Base-by-base conservation (phyloP, 1,284 basidiomycete genomes). In the Trametes sp. region DNA sequence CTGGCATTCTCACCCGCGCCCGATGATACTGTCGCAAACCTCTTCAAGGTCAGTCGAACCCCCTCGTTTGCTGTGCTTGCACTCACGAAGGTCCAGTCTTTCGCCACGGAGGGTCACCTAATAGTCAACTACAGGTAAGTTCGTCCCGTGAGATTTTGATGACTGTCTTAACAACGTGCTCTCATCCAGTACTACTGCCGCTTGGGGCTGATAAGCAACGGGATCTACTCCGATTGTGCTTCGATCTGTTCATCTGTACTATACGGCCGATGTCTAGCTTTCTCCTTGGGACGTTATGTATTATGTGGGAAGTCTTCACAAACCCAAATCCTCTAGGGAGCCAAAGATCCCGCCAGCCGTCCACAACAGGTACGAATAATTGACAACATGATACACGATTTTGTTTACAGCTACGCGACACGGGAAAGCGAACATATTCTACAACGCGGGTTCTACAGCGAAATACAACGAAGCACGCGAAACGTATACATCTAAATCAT, bases 1-100 rank as follows among this genome's bases (percentile, higher is more conserved):
- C 84, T 96, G n/a, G 94, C 97, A 0, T 98, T 98, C 76, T 93
- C 93, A 2, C 95, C 95, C 48, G 93, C 95, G 1, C 95, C 94
- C 0, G 95, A 98, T 74, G 95, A 97, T 73, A 94, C 92, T 0
- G 94, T 97, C 4, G 89, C 93, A 0, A 98, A 96, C 74, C 79
- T 95, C 51, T 95, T 85, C 83, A 94, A 94, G 80, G 92, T 90
- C 68, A 59, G 80, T n/a, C 7, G 3, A 9, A n/a, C 13, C 33
- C 19, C 1, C 11, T 13, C n/a, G 1, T 19, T 46, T 24, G 41
- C 50, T 41, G 23, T 35, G 29, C 42, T 26, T 5, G 14, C 44
- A 51, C 46, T 57, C 14, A 57, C 52, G 45, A 28, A 8, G 14
- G 52, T 35, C 11, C 64, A 95, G 93, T 96, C 93, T 42, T 98